Conservation (phyloP, 2,329 filamentous ascomycete genomes). For the Sclerotinia spermophila region DNA sequence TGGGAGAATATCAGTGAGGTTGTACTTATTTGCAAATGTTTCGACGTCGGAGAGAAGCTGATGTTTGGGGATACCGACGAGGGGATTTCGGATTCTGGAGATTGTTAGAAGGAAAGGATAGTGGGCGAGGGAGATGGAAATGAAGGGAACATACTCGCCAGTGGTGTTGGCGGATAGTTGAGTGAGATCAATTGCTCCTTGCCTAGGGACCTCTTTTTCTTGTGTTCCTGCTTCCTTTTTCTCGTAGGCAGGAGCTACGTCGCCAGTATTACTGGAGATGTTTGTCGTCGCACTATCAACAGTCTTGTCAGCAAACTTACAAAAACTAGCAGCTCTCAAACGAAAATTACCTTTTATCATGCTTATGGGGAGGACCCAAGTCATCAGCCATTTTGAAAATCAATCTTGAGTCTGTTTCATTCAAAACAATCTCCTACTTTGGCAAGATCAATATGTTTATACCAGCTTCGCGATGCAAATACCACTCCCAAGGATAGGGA, state of each 20-base stretch:
- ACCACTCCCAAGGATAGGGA: neutral
- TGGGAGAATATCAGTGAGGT: slow-evolving; percentile 53
- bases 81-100: slow-evolving; percentile 51
- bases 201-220: neutral
- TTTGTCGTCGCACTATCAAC: slow-evolving; percentile 4
- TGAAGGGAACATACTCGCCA: slow-evolving; percentile 9
- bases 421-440: neutral
- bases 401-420: neutral
- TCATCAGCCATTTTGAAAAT: slow-evolving; percentile 13
- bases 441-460: neutral
- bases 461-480: neutral
- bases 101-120: neutral
- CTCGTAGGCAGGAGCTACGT: neutral
- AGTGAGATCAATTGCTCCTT: slow-evolving; percentile 6
- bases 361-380: neutral
- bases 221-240: neutral
- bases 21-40: slow-evolving; percentile 56
- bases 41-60: slow-evolving; percentile 53
- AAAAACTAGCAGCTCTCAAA: neutral
- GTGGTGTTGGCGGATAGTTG: slow-evolving; percentile 8
- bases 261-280: neutral
- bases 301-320: neutral
- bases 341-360: slow-evolving; percentile 3
- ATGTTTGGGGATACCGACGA: slow-evolving; percentile 51
- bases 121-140: neutral